Evolutionary conservation across 768 basidiomycete genomes (phyloP).

Genomic region (Gelatoporia subvermispora): DNA sequence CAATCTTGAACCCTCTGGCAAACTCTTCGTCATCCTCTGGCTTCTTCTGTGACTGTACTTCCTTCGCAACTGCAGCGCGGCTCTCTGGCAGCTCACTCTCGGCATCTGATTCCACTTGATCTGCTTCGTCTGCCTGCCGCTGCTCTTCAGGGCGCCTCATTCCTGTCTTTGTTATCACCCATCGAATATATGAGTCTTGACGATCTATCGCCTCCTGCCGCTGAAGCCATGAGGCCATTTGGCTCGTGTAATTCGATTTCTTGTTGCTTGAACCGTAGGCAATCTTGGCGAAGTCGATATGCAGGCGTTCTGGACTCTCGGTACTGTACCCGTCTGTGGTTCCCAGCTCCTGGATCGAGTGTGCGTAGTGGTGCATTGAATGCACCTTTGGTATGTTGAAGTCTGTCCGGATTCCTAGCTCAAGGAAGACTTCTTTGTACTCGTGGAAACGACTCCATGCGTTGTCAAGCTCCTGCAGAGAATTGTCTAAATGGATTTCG

Average conservation of each 20-base stretch:
- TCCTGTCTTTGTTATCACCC: too few relatives aligned
- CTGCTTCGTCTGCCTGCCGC: too few relatives aligned
- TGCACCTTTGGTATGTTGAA: constrained; percentile 13
- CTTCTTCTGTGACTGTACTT: too few relatives aligned
- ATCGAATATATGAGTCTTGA: constrained; percentile 3
- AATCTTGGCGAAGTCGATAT: constrained; percentile 38
- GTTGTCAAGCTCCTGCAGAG: constrained; percentile 5
- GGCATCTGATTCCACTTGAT: too few relatives aligned
- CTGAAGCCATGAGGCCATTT: constrained; percentile 37
- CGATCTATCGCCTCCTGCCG: constrained; percentile 30
- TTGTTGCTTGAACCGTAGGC: constrained; percentile 23
- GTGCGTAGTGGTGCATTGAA: constrained; percentile 9
- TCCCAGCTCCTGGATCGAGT: constrained; percentile 4
- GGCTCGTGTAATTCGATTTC: constrained; percentile 17
- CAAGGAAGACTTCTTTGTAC: constrained; percentile 33
- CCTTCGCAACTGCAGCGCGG: too few relatives aligned
- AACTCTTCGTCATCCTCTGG: too few relatives aligned
- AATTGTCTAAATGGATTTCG: constrained; percentile 4
- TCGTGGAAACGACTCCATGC: constrained; percentile 22
- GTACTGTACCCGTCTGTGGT: constrained; percentile 21
- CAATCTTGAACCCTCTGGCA: too few relatives aligned
- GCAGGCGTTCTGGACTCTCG: constrained; percentile 30
- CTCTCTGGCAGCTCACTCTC: too few relatives aligned
- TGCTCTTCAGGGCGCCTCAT: too few relatives aligned
- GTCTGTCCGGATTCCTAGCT: constrained; percentile 16